phyloP scores from a whole-genome alignment of 2,329 filamentous ascomycete genomes.

The Pyricularia pennisetigena region DNA sequence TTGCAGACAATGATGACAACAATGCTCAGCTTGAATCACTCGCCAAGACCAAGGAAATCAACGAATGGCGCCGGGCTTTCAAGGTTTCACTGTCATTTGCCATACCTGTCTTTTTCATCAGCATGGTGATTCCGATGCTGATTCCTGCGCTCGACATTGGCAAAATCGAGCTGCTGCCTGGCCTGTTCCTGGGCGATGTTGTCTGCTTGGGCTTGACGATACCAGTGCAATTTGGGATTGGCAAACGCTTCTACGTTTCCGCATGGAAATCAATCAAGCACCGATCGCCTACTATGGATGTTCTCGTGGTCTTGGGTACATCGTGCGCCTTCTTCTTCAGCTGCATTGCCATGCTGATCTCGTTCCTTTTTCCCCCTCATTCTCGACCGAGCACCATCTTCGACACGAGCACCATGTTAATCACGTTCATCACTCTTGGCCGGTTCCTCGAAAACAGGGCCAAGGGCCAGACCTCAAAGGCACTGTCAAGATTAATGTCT shows the following conservation, averaged over 20 bases:
- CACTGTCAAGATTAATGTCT: constrained; percentile 89
- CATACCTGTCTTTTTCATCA: constrained; percentile 80
- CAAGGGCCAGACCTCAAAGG: constrained; percentile 93
- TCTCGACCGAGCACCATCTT: constrained; percentile 80
- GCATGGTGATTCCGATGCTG: constrained; percentile 91
- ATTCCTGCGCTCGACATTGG: constrained; percentile 70
- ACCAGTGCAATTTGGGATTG: constrained; percentile 93
- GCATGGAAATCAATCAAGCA: constrained; percentile 93
- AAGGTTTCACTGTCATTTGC: constrained; percentile 70
- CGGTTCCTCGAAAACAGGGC: constrained; percentile 89
- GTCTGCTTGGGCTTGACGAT: constrained; percentile 77
- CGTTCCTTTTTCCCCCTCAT: constrained; percentile 65
- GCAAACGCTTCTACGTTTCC: constrained; percentile 84
- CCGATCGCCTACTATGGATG: constrained; percentile 92
- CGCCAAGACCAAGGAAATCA: constrained; percentile 92
- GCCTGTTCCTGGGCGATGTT: constrained; percentile 81
- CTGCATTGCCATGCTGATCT: constrained; percentile 75
- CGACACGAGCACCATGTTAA: constrained; percentile 96
- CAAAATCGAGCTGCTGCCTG: constrained; percentile 52
- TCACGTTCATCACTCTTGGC: constrained; percentile 88
- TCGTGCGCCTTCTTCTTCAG: constrained; percentile 97
- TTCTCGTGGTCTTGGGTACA: constrained; percentile 86
- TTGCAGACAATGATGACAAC: constrained; percentile 89
- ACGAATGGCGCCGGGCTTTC: constrained; percentile 82
- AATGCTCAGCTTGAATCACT: constrained; percentile 93